Evolutionary conservation across 1,284 basidiomycete genomes (phyloP), one percentile per base, ranked within the genome.

Genomic region (Irpex sp.): DNA sequence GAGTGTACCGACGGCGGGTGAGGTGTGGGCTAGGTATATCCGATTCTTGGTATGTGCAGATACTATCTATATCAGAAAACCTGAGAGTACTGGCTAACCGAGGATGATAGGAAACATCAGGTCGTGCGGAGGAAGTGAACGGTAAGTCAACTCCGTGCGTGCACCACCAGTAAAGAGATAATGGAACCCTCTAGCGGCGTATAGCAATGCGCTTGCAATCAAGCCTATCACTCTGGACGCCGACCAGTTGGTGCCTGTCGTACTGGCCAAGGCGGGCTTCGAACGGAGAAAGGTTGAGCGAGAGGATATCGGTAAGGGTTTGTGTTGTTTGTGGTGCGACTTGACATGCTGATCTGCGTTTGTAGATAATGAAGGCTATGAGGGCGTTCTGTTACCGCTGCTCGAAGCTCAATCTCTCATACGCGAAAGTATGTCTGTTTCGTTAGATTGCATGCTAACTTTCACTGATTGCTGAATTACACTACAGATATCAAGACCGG

Each of bases 11-110:
- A 81, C 77, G 12, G 87, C 80, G 28, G 89, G 88, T 14, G 83
- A 86, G 66, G 75, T 90, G 7, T 91, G 90, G 87, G 84, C 88
- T 3, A 78, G 83, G 36, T 90, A 90, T 69, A 82, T 93, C 19
- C 82, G 88, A 54, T 81, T 82, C 66, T 66, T 89, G 72, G 65
- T 45, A 45, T 33, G 28, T 33, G 28, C 5, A 33, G 5, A 33
- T 7, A 33, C 2, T 7, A 33, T 33, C 6, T 33, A 7, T 33
- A 33, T 7, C 6, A 7, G 28, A 33, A 7, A 33, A n/a, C 2
- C 28, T 33, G 28, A 33, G 28, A 33, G 28, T 33, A 33, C 6
- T 33, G 28, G 28, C 28, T 33, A 7, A 33, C 6, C 2, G 28
- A 33, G 28, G 28, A 33, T 16, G n/a, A 2, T 7, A 45, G 39